Conservation (phyloP, 805 yeast species). For the Schizosaccharomyces japonicus region DNA sequence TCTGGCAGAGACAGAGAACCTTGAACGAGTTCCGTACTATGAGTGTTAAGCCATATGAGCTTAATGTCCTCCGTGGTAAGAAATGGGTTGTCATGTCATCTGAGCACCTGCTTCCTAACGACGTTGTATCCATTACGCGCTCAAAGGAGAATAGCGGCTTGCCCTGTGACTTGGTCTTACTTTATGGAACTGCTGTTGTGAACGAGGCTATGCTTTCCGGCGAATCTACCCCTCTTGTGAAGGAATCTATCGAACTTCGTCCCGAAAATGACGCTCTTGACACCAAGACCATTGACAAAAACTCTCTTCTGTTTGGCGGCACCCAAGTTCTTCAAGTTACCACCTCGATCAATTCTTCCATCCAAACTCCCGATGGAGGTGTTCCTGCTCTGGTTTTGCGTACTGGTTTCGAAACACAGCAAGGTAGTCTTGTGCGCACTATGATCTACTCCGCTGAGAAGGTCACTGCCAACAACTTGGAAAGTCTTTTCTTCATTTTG, state of each 20-base stretch:
- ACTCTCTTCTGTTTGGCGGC: conserved; percentile 80
- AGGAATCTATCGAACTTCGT: conserved; percentile 72
- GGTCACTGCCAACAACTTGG: conserved; percentile 85
- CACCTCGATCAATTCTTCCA: conserved; percentile 22
- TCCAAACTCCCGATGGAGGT: conserved; percentile 76
- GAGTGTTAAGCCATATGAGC: conserved; percentile 80
- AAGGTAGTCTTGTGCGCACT: conserved; percentile 88
- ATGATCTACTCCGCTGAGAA: conserved; percentile 94
- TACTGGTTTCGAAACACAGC: conserved; percentile 96
- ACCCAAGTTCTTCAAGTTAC: conserved; percentile 76
- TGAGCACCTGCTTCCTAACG: conserved; percentile 69
- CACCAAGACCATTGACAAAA: conserved; percentile 67
- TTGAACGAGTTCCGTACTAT: conserved; percentile 87
- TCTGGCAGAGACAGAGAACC: conserved; percentile 83
- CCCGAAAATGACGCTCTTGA: conserved; percentile 45
- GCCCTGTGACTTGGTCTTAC: conserved; percentile 73
- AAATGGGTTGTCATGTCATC: conserved; percentile 52
- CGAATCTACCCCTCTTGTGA: conserved; percentile 87
- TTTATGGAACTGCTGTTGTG: conserved; percentile 82
- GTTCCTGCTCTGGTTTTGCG: conserved; percentile 73
- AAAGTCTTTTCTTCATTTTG: conserved; percentile 75
- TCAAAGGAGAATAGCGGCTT: conserved; percentile 76
- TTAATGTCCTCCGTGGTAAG: conserved; percentile 45
- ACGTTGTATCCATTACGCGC: conserved; percentile 39
- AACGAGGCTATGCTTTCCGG: conserved; percentile 98